Evolutionary conservation across 495 filamentous ascomycete genomes (phyloP).

Genomic region (Aspergillus panamensis): DNA sequence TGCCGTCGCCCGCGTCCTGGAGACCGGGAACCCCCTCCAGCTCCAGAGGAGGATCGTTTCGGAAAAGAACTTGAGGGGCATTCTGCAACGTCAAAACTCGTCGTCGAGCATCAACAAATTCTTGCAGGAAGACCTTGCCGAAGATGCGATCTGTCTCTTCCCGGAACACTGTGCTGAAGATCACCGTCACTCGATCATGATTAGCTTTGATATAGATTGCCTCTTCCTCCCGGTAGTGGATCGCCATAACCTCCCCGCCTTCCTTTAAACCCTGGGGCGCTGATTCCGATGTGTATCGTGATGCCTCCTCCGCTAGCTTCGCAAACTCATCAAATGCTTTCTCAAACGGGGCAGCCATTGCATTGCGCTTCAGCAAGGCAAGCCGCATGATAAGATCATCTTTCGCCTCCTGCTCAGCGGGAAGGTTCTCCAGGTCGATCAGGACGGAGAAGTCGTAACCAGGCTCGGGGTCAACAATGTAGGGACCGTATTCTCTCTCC

Average conservation of each 20-base stretch:
- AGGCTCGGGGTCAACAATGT: constrained; percentile 80
- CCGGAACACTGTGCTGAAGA: constrained; percentile 96
- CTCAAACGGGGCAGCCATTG: constrained; percentile 97
- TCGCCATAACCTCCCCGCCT: constrained; percentile 89
- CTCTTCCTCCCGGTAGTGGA: constrained; percentile 97
- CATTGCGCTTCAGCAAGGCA: constrained; percentile 89
- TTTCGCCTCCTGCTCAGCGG: constrained; percentile 70
- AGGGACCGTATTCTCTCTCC: constrained; percentile 88
- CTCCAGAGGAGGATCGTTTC: constrained; percentile 91
- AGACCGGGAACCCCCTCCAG: constrained; percentile 82
- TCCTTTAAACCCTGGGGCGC: constrained; percentile 85
- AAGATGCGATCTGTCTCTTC: constrained; percentile 97
- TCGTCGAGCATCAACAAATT: constrained; percentile 94
- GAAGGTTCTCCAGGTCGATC: constrained; percentile 83
- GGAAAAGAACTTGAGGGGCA: constrained; percentile 95
- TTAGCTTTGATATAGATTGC: constrained; percentile 99
- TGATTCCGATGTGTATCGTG: constrained; percentile 84
- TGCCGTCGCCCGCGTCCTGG: constrained; percentile 62
- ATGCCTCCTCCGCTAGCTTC: constrained; percentile 76
- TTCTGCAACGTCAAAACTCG: constrained; percentile 84
- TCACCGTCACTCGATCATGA: constrained; percentile 94
- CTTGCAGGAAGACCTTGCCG: constrained; percentile 91
- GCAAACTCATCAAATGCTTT: constrained; percentile 92
- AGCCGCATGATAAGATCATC: constrained; percentile 83
- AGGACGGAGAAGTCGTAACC: constrained; percentile 94